Evolutionary conservation across 441 rosid species (phyloP).

Genomic region (Populus hybrid): DNA sequence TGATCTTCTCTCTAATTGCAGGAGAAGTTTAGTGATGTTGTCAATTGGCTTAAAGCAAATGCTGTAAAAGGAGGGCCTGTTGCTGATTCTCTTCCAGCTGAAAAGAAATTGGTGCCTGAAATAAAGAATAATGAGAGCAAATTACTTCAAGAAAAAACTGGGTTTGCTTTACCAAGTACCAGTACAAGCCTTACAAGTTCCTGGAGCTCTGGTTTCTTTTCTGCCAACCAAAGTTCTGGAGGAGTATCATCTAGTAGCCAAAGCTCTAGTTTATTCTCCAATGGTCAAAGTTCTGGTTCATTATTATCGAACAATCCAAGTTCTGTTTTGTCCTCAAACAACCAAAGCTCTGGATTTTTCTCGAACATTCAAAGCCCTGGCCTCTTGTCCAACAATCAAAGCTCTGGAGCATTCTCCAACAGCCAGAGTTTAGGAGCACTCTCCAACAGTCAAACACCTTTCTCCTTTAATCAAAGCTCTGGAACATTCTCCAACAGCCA

Average conservation of each 20-base stretch:
- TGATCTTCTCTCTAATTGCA: slow-evolving; percentile 19
- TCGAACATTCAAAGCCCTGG: slow-evolving; percentile 12
- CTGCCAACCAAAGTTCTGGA: slow-evolving; percentile 24
- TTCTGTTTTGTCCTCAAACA: slow-evolving; percentile 21
- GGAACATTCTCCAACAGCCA: slow-evolving; percentile 14
- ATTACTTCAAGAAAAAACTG: slow-evolving; percentile 36
- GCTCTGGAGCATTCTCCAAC: slow-evolving; percentile 16
- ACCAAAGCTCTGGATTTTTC: slow-evolving; percentile 14
- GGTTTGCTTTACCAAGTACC: slow-evolving; percentile 29
- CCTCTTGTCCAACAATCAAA: slow-evolving; percentile 14
- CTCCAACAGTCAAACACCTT: neutral
- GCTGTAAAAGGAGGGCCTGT: slow-evolving; percentile 45
- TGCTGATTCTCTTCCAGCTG: slow-evolving; percentile 36
- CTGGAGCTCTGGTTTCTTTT: slow-evolving; percentile 35
- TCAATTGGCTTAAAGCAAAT: slow-evolving; percentile 79
- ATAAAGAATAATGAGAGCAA: slow-evolving; percentile 39
- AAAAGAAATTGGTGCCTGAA: slow-evolving; percentile 42
- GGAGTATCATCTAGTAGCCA: slow-evolving; percentile 19
- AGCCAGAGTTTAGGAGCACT: neutral
- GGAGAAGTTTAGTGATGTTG: slow-evolving; percentile 88
- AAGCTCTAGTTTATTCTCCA: slow-evolving; percentile 1
- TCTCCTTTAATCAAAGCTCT: slow-evolving; percentile 16
- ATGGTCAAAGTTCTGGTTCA: slow-evolving; percentile 23
- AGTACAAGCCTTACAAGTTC: slow-evolving; percentile 36
- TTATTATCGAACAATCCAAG: slow-evolving; percentile 17